Evolutionary conservation across 345 rosid genomes (phyloP), one percentile per base, ranked within the genome.

Genomic region (Turnera subulata): DNA sequence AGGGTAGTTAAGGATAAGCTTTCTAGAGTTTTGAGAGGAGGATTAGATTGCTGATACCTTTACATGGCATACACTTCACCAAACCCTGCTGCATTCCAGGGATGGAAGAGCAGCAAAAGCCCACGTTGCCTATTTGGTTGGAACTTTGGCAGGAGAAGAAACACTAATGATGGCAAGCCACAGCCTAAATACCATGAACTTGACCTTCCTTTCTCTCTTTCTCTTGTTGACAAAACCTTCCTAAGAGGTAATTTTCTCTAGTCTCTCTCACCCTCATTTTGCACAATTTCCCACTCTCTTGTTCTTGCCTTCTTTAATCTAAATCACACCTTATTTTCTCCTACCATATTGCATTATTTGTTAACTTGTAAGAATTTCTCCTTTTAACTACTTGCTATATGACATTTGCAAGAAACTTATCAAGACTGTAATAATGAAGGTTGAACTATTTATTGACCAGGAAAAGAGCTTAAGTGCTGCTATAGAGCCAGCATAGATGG

Each of bases 401-500:
- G 14, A 8, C 8, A 25, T 9, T 9, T 0, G 6, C n/a, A 16
- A 12, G 6, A 11, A 1, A 1, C 43, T 11, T 5, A 11, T 5
- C 32, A 18, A 32, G 17, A 32, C 23, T 5, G 6, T n/a, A 15
- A 0, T 5, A 1, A n/a, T 11, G 26, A 24, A 45, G 33, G 11
- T 18, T 18, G 12, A 12, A 21, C 38, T 40, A 17, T 12, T 56
- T 44, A 15, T 17, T 69, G 63, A 29, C 54, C 65, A 87, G 92
- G 89, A 15, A 82, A 54, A 72, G 95, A 88, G 54, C 48, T 88
- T 26, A 84, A 73, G 72, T 88, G 98, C 74, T 88, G 95, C 69
- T 91, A 82, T 55, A 80, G 72, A 61, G 98, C 90, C 46, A 81
- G 70, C 44, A 59, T 71, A 32, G 95, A 88, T 61, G 96, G 98